phyloP scores from a whole-genome alignment of 2,329 filamentous ascomycete species.

The Colletotrichum caudatum region DNA sequence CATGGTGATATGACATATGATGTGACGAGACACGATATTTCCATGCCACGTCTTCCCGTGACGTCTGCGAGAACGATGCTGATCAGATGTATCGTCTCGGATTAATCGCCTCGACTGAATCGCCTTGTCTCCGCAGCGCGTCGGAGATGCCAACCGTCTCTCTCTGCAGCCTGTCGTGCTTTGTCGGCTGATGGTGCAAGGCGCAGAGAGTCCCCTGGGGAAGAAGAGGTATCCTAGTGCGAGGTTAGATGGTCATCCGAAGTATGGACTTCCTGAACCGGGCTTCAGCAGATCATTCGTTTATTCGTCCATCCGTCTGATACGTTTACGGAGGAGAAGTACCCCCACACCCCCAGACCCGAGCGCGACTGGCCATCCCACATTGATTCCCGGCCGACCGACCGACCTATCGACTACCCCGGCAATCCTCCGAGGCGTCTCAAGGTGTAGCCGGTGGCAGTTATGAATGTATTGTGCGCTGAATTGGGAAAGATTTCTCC shows the following conservation, averaged over 20 bases:
- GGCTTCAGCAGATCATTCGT: not conserved
- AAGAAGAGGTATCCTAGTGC: slow-evolving; percentile 5
- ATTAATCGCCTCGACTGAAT: not conserved
- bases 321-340: not conserved
- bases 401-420: too few relatives aligned
- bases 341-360: not conserved
- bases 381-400: not conserved
- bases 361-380: not conserved
- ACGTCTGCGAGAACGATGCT: not conserved
- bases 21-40: slow-evolving; percentile 8
- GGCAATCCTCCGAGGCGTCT: not conserved
- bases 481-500: not conserved
- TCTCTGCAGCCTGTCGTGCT: slow-evolving; percentile 3
- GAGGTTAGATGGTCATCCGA: not conserved
- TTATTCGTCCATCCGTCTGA: not conserved
- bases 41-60: not conserved
- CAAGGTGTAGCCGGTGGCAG: not conserved
- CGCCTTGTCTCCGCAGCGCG: slow-evolving; percentile 14
- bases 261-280: not conserved
- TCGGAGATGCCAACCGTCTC: not conserved
- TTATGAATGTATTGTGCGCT: not conserved
- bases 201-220: slow-evolving; percentile 6
- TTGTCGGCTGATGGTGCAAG: slow-evolving; percentile 14
- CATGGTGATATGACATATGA: slow-evolving; percentile 8
- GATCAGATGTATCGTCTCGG: not conserved